A percentile compares a stretch with the other conserved stretches of the same genome.
Conservation (phyloP, 805 yeast genomes). For the Zygoascus biomembranicola region DNA sequence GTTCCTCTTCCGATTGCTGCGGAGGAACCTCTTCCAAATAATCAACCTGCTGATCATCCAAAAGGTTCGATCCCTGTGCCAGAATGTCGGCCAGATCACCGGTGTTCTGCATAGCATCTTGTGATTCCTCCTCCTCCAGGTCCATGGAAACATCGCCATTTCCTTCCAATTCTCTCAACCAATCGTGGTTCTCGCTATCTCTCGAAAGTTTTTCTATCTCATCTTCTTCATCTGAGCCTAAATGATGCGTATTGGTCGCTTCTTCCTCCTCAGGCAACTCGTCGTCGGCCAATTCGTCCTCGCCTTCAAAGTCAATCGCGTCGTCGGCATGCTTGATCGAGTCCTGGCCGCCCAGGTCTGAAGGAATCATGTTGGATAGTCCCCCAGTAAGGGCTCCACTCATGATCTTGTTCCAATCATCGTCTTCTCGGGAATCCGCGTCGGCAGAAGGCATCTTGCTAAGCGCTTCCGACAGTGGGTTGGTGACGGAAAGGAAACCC, state of each 20-base stretch:
- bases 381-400: constrained; percentile 18
- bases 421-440: constrained; percentile 20
- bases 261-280: constrained; percentile 38
- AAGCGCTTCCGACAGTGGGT: neutral
- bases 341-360: constrained; percentile 35
- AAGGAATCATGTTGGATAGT: constrained; percentile 23
- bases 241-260: constrained; percentile 14
- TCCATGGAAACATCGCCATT: constrained; percentile 27
- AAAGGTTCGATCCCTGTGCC: constrained; percentile 17
- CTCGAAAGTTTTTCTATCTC: constrained; percentile 14
- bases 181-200: constrained; percentile 21
- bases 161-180: constrained; percentile 6
- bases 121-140: constrained; percentile 17
- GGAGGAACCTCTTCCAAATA: neutral
- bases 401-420: constrained; percentile 27
- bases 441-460: neutral
- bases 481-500: neutral
- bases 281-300: constrained; percentile 90
- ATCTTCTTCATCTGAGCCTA: constrained; percentile 22
- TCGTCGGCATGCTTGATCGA: constrained; percentile 74
- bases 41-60: constrained; percentile 26
- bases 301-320: constrained; percentile 91
- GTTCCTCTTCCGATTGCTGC: constrained; percentile 4
- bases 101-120: neutral
- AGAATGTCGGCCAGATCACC: constrained; percentile 1